Base-by-base conservation (phyloP, 2,329 filamentous ascomycete genomes). In the Alternaria triticimaculans region DNA sequence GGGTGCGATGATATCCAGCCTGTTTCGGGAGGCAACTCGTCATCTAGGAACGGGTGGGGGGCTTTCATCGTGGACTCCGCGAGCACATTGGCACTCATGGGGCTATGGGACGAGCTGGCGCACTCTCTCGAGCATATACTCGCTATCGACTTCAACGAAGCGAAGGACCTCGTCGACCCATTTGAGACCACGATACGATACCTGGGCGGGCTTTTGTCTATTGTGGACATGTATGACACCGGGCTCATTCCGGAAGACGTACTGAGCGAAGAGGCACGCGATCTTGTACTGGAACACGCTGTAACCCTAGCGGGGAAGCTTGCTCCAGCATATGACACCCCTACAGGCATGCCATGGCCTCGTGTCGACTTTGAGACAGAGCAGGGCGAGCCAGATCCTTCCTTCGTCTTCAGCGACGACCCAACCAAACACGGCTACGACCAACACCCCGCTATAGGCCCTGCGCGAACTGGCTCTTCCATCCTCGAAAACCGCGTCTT, bases 401-500 rank as follows among this genome's bases (percentile, higher is more conserved):
- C 76, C 3, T 72, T 68, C 10, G 64, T 76, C 8, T 74, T 75
- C 45, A 44, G 67, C 3, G 63, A 74, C 26, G 59, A 80, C 28
- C 75, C 78, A 12, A 67, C 72, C 8, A 76, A 78, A 62, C 66
- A 66, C 23, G 72, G 70, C 15, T 79, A 78, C 63, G 69, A 78
- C 63, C 67, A 76, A 23, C 72, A 81, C 66, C 77, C 80, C 9
- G 74, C 73, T 6, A 76, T 82, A 50, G 78, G 78, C 6, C 81
- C 80, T 30, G 82, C 82, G 15, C 79, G 81, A 20, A 75, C 80
- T 6, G 82, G 82, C 21, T 82, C 81, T 3, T 81, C 80, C 20
- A 82, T 83, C 58, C 75, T 84, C 26, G 82, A 84, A 67, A 81
- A 82, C 58, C 77, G 79, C 14, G 78, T 78, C 12, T 69, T 84